These are phyloP conservation scores for Hippophae rhamnoides DNA, from an alignment of 306 rosid genomes.

Conservation along the genomic window DNA sequence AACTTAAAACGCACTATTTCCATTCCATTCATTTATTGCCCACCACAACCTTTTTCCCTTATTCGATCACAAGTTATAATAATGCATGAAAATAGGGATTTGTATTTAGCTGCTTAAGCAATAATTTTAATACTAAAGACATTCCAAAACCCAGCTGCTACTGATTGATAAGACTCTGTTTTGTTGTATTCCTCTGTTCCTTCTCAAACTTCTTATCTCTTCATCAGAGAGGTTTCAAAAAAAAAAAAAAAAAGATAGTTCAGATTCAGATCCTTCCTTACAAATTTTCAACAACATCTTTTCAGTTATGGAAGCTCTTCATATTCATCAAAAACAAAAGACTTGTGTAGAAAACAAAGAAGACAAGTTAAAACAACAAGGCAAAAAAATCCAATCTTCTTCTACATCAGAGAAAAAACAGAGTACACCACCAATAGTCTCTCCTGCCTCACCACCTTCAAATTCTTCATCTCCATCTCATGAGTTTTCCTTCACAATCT, in stretches of 20 bases:
- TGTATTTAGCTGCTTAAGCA: neutral
- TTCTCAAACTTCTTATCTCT: conserved; percentile 34
- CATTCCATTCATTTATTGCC: conserved; percentile 21
- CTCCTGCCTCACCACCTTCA: conserved; percentile 45
- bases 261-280: conserved; percentile 21
- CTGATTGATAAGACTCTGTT: conserved; percentile 27
- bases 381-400: conserved; percentile 12
- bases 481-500: conserved; percentile 89
- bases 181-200: conserved; percentile 26
- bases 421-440: conserved; percentile 10
- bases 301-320: conserved; percentile 46
- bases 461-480: conserved; percentile 78
- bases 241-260: conserved; percentile 7
- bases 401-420: conserved; percentile 12
- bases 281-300: conserved; percentile 21
- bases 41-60: conserved; percentile 21
- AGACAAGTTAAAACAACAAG: conserved; percentile 12
- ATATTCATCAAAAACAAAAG: conserved; percentile 30
- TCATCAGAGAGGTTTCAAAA: neutral
- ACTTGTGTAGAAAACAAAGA: conserved; percentile 15
- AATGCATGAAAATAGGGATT: conserved; percentile 14
- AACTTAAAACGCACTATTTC: conserved; percentile 24
- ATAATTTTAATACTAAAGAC: conserved; percentile 30
- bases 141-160: conserved; percentile 26
- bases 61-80: conserved; percentile 4